Evolutionary conservation across 73 alveolate species (phyloP).

Genomic region (Diophrys appendiculata): DNA sequence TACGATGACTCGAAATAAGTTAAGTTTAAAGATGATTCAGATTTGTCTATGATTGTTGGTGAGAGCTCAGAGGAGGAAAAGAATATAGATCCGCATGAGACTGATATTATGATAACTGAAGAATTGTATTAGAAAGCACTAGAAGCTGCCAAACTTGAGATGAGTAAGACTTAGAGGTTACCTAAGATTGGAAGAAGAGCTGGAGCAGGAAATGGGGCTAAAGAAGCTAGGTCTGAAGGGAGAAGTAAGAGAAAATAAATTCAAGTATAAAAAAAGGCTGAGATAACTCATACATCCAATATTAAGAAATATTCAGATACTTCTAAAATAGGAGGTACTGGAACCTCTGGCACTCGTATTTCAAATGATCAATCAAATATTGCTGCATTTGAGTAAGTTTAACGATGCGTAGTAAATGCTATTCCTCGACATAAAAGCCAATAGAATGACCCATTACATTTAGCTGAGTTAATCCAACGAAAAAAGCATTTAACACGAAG

Average conservation of each 20-base stretch:
- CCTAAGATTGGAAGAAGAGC: no score
- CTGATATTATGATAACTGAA: background rate
- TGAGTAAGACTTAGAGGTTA: background rate
- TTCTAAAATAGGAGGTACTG: no score
- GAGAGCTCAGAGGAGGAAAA: background rate
- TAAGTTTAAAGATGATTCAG: background rate
- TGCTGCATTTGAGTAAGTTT: background rate
- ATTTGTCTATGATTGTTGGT: background rate
- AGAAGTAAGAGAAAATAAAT: no score
- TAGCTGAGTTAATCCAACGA: slow-evolving; percentile 1
- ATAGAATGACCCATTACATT: background rate
- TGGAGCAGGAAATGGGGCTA: no score
- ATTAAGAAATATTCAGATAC: no score
- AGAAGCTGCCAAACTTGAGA: background rate
- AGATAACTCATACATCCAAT: no score
- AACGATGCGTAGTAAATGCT: background rate
- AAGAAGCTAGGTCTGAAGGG: no score
- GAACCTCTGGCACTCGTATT: no score
- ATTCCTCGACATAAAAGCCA: background rate
- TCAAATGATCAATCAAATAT: no score
- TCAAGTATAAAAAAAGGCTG: no score
- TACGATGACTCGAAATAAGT: background rate
- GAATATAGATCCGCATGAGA: background rate
- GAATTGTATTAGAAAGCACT: background rate
- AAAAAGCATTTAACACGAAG: slow-evolving; percentile 57